These are phyloP conservation scores for Elongisporangium undulatum DNA, from an alignment of 352 stramenopile genomes.

Conservation along the genomic window DNA sequence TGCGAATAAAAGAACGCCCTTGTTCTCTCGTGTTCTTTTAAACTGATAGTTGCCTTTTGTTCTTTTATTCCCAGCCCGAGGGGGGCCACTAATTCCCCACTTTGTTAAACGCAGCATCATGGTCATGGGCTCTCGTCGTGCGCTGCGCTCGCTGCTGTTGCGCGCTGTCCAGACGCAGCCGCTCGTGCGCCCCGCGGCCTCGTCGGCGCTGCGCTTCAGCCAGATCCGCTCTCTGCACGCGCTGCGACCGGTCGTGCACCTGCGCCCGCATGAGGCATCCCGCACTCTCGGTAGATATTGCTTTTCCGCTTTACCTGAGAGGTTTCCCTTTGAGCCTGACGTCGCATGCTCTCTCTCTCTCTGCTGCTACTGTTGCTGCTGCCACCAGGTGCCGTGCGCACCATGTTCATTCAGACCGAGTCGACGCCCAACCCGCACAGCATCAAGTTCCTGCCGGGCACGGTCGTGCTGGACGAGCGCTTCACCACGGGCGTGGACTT, in stretches of 20 bases:
- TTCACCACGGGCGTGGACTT: conserved; percentile 89
- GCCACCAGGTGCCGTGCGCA: conserved; percentile 45
- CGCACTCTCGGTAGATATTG: background rate
- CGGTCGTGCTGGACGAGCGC: conserved; percentile 86
- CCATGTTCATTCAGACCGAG: conserved; percentile 99
- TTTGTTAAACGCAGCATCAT: background rate
- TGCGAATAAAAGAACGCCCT: background rate
- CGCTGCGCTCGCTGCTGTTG: background rate
- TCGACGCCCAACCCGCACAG: conserved; percentile 97
- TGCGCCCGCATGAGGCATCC: conserved; percentile 2
- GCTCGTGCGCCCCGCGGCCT: background rate
- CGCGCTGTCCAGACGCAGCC: background rate
- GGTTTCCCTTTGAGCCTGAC: background rate
- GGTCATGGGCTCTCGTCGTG: background rate
- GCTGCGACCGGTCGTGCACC: conserved; percentile 1
- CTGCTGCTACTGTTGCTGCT: too few relatives aligned
- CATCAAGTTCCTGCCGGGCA: conserved; percentile 97
- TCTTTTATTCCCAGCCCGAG: background rate
- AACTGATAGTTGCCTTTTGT: background rate
- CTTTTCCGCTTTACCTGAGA: too few relatives aligned
- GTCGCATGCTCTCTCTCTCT: background rate
- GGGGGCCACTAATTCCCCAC: background rate
- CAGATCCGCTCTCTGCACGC: background rate
- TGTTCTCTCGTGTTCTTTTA: background rate
- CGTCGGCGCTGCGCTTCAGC: background rate